Percentiles rank a stretch among this genome's conserved stretches.
Conservation (phyloP, 192 early-diverging fungal genomes). For the Coemansia sp. region DNA sequence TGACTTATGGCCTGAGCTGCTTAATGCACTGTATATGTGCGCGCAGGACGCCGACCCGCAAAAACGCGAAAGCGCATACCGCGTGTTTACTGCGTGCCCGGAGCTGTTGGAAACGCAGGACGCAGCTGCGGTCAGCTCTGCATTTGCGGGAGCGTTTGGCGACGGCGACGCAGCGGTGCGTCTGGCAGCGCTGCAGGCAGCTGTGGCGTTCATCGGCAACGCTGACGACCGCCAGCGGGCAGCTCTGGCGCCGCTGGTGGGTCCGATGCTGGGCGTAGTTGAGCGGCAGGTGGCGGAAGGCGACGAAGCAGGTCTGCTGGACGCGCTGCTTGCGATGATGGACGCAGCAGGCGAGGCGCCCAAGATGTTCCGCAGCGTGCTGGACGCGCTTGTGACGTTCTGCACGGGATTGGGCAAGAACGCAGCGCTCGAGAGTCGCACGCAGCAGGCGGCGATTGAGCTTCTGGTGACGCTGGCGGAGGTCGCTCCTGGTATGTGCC, state of each 20-base stretch:
- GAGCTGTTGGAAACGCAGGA: slow-evolving; percentile 72
- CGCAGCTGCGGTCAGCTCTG: slow-evolving; percentile 63
- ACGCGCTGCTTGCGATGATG: slow-evolving; percentile 71
- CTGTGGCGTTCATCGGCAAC: slow-evolving; percentile 71
- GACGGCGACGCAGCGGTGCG: slow-evolving; percentile 69
- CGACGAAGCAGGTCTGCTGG: slow-evolving; percentile 70
- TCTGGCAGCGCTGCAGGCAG: slow-evolving; percentile 72
- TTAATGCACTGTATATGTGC: slow-evolving; percentile 77
- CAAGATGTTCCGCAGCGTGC: slow-evolving; percentile 76
- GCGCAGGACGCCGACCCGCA: slow-evolving; percentile 69
- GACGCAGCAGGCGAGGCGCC: slow-evolving; percentile 85
- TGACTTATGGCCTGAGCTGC: slow-evolving; percentile 73
- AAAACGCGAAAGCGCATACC: slow-evolving; percentile 86
- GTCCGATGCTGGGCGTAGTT: slow-evolving; percentile 79
- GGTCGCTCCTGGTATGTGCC: slow-evolving; percentile 80
- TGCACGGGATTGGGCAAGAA: slow-evolving; percentile 76
- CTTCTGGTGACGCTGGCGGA: slow-evolving; percentile 90
- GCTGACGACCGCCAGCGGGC: slow-evolving; percentile 56
- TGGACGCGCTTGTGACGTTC: slow-evolving; percentile 73
- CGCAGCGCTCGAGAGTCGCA: slow-evolving; percentile 73
- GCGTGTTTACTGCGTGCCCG: slow-evolving; percentile 83
- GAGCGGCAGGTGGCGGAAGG: slow-evolving; percentile 65
- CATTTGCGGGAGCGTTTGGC: slow-evolving; percentile 72
- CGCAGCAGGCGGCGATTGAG: slow-evolving; percentile 89
- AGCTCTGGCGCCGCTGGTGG: slow-evolving; percentile 58